Evolutionary conservation across 805 yeast genomes (phyloP).

Genomic region (Blastobotrys parvus): DNA sequence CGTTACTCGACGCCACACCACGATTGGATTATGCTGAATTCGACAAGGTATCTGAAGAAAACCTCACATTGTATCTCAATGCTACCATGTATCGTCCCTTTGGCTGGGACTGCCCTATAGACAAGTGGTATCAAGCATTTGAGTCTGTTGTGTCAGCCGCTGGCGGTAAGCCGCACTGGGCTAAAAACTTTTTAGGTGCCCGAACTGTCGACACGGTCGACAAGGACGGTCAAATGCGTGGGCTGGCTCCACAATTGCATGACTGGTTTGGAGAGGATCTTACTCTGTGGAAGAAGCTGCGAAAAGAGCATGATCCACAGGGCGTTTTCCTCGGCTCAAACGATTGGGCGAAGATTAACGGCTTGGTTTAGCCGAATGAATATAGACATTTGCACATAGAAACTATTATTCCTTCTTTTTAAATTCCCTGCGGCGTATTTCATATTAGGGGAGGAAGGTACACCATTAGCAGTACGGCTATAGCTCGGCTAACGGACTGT

Average conservation of each 20-base stretch:
- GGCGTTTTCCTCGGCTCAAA: constrained; percentile 55
- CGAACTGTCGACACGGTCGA: constrained; percentile 33
- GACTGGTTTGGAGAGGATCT: constrained; percentile 79
- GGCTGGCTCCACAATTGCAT: constrained; percentile 58
- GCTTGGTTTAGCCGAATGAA: constrained; percentile 29
- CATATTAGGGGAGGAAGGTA: too few relatives aligned
- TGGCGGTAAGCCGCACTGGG: constrained; percentile 98
- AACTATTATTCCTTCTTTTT: too few relatives aligned
- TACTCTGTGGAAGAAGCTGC: constrained; percentile 47
- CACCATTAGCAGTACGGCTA: too few relatives aligned
- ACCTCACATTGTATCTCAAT: constrained; percentile 77
- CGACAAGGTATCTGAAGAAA: constrained; percentile 32
- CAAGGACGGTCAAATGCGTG: constrained; percentile 66
- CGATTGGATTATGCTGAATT: constrained; percentile 36
- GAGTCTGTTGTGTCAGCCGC: constrained; percentile 69
- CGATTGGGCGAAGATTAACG: constrained; percentile 78
- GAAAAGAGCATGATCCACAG: constrained; percentile 68
- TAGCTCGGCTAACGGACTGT: too few relatives aligned
- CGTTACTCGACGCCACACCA: constrained; percentile 77
- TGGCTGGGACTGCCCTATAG: constrained; percentile 56
- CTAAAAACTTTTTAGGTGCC: constrained; percentile 80
- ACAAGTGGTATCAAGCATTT: constrained; percentile 72
- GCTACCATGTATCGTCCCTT: constrained; percentile 98
- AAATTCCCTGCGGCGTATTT: too few relatives aligned
- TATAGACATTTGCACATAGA: too few relatives aligned